These are phyloP conservation scores for Tetrapisispora pingtungensis DNA, from an alignment of 805 yeast species.

Conservation along the genomic window DNA sequence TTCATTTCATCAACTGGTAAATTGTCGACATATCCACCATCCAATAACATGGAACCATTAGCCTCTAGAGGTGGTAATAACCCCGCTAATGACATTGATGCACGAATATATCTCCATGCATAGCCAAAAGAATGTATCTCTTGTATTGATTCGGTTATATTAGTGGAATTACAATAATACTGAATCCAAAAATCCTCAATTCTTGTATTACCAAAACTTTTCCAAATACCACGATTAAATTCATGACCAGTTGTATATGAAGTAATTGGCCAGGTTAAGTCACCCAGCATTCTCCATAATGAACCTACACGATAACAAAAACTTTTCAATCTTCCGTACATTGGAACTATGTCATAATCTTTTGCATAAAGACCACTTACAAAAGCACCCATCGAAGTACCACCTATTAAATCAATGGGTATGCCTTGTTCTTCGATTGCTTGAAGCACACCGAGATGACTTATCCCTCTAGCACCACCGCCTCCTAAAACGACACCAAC, in stretches of 20 bases:
- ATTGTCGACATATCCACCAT: conserved; percentile 94
- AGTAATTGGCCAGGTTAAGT: conserved; percentile 86
- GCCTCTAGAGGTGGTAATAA: conserved; percentile 75
- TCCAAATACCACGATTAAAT: conserved; percentile 96
- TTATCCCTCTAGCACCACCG: conserved; percentile 92
- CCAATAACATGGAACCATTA: conserved; percentile 85
- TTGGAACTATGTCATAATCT: conserved; percentile 84
- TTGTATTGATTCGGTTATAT: conserved; percentile 90
- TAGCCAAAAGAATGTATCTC: conserved; percentile 88
- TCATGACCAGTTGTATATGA: conserved; percentile 96
- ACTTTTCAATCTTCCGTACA: conserved; percentile 80
- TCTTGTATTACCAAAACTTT: conserved; percentile 81
- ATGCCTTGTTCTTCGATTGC: conserved; percentile 88
- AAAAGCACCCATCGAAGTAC: conserved; percentile 93
- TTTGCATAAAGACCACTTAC: conserved; percentile 92
- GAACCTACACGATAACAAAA: conserved; percentile 77
- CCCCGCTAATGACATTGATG: conserved; percentile 95
- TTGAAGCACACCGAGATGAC: conserved; percentile 84
- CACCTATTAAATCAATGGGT: conserved; percentile 90
- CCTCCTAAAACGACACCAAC: conserved; percentile 94
- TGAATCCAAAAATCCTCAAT: conserved; percentile 95
- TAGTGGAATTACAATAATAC: conserved; percentile 84
- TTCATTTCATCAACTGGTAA: conserved; percentile 90
- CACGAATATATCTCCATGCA: conserved; percentile 92
- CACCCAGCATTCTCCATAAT: conserved; percentile 74